Evolutionary conservation across 2,329 filamentous ascomycete species (phyloP), one percentile per base, ranked within the genome.

Genomic region (Diaporthe helianthi): DNA sequence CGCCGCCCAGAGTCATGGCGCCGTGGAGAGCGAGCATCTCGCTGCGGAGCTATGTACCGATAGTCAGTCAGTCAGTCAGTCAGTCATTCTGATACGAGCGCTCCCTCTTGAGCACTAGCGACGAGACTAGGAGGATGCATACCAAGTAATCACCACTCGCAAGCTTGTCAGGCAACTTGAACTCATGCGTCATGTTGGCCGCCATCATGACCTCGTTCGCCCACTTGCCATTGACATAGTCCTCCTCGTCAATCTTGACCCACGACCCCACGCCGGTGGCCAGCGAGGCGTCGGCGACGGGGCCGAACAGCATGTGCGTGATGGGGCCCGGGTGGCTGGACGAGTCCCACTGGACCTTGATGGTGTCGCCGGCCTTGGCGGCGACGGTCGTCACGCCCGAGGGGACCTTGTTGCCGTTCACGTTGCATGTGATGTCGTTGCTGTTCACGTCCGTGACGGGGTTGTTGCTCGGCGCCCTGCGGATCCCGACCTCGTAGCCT

Each of bases 371-470:
- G 7, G 58, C 41, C 38, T 61, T 61, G 1, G 58, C 58, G 1
- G 58, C 58, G 46, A 61, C 3, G n/a, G 58, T 61, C 6, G 41
- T 61, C 41, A 61, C 58, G 3, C 58, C 58, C 19, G 58, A 61
- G 26, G 58, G 58, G 12, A 61, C 58, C 26, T 15, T 61, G 41
- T 73, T 72, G 5, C 82, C 79, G 65, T 83, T 85, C 36, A 85
- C 85, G 52, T 84, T 84, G 77, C 87, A 89, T 75, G 88, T 86
- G 12, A 89, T 69, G 71, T 89, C 87, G 67, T 83, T 80, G 24
- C 81, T 80, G 2, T 81, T 82, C 8, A 89, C 76, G 67, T 89
- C 83, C 65, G 84, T 78, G 33, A 89, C 83, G 0, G 87, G 87
- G 3, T 86, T 87, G 76, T 89, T 89, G 38, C 86, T 86, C 69